Evolutionary conservation across 768 basidiomycete species (phyloP).

Genomic region (Glaciozyma martinii): DNA sequence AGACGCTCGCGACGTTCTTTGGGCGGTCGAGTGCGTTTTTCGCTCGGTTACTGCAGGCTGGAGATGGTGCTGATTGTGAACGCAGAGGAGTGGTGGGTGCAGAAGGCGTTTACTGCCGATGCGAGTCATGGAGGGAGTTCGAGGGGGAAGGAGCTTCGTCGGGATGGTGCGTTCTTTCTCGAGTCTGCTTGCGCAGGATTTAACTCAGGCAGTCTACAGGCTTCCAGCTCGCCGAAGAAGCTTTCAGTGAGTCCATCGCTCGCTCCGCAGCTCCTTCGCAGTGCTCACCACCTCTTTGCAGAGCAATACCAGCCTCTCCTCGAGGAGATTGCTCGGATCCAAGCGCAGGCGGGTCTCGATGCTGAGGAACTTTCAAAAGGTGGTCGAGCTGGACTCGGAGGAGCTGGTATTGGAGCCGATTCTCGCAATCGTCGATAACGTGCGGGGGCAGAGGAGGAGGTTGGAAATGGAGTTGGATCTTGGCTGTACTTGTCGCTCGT

Average conservation of each 20-base stretch:
- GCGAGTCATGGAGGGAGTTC: slow-evolving; percentile 46
- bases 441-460: neutral
- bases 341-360: slow-evolving; percentile 73
- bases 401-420: slow-evolving; percentile 25
- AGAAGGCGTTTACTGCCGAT: slow-evolving; percentile 50
- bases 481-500: too few relatives aligned
- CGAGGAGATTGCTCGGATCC: slow-evolving; percentile 70
- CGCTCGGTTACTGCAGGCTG: neutral
- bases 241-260: slow-evolving; percentile 52
- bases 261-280: neutral
- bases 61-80: neutral
- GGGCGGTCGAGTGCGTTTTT: slow-evolving; percentile 59
- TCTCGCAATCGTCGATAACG: slow-evolving; percentile 26
- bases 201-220: slow-evolving; percentile 29
- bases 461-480: too few relatives aligned
- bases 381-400: slow-evolving; percentile 20
- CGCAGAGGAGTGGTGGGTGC: slow-evolving; percentile 71
- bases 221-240: slow-evolving; percentile 63
- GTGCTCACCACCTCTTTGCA: slow-evolving; percentile 34
- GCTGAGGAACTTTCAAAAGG: slow-evolving; percentile 35
- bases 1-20: slow-evolving; percentile 74
- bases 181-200: too few relatives aligned
- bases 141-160: slow-evolving; percentile 66
- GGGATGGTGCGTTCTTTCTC: slow-evolving; percentile 45
- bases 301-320: slow-evolving; percentile 74